These are phyloP conservation scores for Phytophthora citricola DNA, from an alignment of 352 stramenopile species.

Conservation along the genomic window DNA sequence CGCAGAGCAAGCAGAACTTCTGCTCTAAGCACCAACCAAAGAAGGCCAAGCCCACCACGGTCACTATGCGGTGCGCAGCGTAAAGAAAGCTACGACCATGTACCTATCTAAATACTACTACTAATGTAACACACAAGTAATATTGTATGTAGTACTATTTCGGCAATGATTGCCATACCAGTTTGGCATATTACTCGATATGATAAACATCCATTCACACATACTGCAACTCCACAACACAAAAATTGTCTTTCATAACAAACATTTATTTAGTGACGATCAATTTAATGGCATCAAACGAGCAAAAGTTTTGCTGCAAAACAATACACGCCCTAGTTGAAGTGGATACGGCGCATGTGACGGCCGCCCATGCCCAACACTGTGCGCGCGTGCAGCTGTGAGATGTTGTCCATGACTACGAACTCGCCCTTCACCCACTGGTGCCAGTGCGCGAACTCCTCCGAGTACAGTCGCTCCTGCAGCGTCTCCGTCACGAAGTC, in stretches of 20 bases:
- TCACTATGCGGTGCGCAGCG: background rate
- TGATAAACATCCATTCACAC: too few species aligned
- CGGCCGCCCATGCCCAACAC: conserved; percentile 19
- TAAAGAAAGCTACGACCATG: background rate
- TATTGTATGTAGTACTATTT: too few species aligned
- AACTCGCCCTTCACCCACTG: conserved; percentile 33
- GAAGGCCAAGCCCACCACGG: background rate
- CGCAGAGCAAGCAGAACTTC: conserved; percentile 41
- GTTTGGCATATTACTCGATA: too few species aligned
- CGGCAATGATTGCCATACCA: too few species aligned
- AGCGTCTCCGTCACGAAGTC: conserved; percentile 24
- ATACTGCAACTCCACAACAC: too few species aligned
- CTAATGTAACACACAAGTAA: too few species aligned
- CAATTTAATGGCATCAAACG: too few species aligned
- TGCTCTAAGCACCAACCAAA: conserved; percentile 31
- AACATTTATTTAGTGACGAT: too few species aligned
- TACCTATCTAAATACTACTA: background rate
- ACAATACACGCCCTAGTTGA: conserved; percentile 10
- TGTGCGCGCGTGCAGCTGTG: conserved; percentile 23
- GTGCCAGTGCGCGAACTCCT: conserved; percentile 24
- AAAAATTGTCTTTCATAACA: too few species aligned
- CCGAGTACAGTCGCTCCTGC: conserved; percentile 23
- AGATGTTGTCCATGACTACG: conserved; percentile 31
- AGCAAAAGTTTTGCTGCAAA: too few species aligned
- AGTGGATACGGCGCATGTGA: conserved; percentile 34